A percentile compares a stretch with the other conserved stretches of the same genome.
phyloP scores from a whole-genome alignment of 345 rosid genomes.

The Brassica juncea region DNA sequence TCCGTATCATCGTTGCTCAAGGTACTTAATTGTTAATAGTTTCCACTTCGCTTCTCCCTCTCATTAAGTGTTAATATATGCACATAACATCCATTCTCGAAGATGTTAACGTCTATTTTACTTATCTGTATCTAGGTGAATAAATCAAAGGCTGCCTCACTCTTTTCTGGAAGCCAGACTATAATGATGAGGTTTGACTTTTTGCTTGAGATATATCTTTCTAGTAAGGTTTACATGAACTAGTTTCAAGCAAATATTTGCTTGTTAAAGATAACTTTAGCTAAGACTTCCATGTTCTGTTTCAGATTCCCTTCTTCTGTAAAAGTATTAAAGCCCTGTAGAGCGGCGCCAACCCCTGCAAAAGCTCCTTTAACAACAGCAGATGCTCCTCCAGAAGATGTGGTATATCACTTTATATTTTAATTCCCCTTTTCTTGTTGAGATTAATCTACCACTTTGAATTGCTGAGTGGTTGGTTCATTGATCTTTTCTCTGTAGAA shows the following conservation, averaged over 20 bases:
- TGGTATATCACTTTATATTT: constrained; percentile 52
- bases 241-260: constrained; percentile 15
- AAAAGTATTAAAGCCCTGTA: constrained; percentile 60
- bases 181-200: constrained; percentile 64
- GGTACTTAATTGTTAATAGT: constrained; percentile 49
- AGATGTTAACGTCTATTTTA: background rate
- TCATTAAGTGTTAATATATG: background rate
- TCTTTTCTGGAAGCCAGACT: constrained; percentile 54
- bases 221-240: constrained; percentile 14
- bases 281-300: constrained; percentile 17
- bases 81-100: background rate
- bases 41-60: background rate
- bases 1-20: constrained; percentile 87
- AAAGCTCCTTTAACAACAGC: constrained; percentile 54
- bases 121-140: constrained; percentile 65
- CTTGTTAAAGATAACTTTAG: constrained; percentile 18
- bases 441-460: constrained; percentile 5
- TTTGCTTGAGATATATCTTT: constrained; percentile 21
- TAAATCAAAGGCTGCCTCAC: constrained; percentile 58
- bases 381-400: constrained; percentile 53
- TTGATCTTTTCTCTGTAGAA: constrained; percentile 44
- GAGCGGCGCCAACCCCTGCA: constrained; percentile 62
- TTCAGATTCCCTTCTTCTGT: constrained; percentile 72
- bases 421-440: constrained; percentile 10
- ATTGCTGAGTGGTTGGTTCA: constrained; percentile 19